Evolutionary conservation across 345 rosid species (phyloP), one percentile per base, ranked within the genome.

Genomic region (Arabis alpina): DNA sequence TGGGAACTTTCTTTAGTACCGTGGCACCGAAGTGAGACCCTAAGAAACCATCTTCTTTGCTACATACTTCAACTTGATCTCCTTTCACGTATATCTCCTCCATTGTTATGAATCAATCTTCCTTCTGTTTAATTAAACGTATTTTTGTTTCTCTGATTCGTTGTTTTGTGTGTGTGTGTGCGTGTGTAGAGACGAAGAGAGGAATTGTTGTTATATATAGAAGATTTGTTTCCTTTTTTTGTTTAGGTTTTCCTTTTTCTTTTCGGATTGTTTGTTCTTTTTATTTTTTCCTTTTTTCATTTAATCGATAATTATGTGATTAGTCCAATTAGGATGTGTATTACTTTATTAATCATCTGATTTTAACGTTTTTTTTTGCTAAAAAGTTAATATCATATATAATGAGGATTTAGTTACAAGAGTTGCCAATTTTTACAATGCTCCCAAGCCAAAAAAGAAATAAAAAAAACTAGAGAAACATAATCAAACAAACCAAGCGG

Each of bases 1-100:
- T 5, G 10, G 9, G 40, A 41, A 48, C 14, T 19, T 53, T 43
- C 0, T 50, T 39, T 0, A 67, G 5, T 13, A 78, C 53, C 4
- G 19, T 57, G 12, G 70, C 80, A 0, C 3, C 40, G 7, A 66
- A 75, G 70, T 75, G 68, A 8, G 82, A 78, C 0, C 80, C 80
- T 1, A 28, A 8, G 34, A 68, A 75, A 7, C 80, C 82, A 10
- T 81, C 78, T 59, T 81, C 80, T 10, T 67, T 63, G 65, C 76
- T 81, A 28, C 76, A 59, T 0, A 75, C 66, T 72, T 81, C 76
- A 10, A 81, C 76, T 15, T 15, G 0, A 4, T 66, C 60, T 19
- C 72, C 72, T 56, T 28, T 58, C 39, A 23, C 54, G 42, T 23
- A 72, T 27, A 36, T 10, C 0, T 23, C 40, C 2, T 23, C 63